phyloP scores from a whole-genome alignment of 140 eudicot species.

The Ambrosia hybrid region DNA sequence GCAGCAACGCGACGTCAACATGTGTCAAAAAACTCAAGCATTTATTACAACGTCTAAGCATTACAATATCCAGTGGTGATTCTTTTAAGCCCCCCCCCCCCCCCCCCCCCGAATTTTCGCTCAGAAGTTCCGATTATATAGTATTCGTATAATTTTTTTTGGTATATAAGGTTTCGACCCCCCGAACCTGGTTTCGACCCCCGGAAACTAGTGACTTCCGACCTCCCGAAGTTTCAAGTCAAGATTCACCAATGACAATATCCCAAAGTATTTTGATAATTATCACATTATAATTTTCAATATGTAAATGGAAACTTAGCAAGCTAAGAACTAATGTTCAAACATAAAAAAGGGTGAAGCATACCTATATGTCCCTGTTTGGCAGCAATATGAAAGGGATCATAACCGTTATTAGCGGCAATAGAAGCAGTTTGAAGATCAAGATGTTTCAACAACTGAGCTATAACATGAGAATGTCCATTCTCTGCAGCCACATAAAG shows the following conservation, averaged over 20 bases:
- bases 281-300: neutral
- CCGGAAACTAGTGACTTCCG: too few relatives aligned
- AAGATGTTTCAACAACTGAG: constrained; percentile 69
- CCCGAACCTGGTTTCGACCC: too few relatives aligned
- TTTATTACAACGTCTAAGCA: neutral
- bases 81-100: too few relatives aligned
- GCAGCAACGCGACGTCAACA: constrained; percentile 4
- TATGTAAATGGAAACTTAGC: neutral
- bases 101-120: too few relatives aligned
- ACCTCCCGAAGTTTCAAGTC: too few relatives aligned
- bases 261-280: neutral
- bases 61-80: too few relatives aligned
- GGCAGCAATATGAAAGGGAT: constrained; percentile 93
- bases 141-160: too few relatives aligned
- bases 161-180: too few relatives aligned
- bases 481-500: constrained; percentile 88
- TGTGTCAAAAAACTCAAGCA: neutral
- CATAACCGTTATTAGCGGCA: constrained; percentile 87
- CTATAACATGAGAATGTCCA: constrained; percentile 76
- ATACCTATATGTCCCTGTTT: constrained; percentile 92
- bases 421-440: constrained; percentile 83
- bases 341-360: neutral
- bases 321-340: constrained; percentile 2
- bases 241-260: too few relatives aligned
- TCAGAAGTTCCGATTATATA: too few relatives aligned